Percentiles rank a stretch among this genome's conserved stretches.
Conservation (phyloP, 163 green algal species). For the Scenedesmus sp. region DNA sequence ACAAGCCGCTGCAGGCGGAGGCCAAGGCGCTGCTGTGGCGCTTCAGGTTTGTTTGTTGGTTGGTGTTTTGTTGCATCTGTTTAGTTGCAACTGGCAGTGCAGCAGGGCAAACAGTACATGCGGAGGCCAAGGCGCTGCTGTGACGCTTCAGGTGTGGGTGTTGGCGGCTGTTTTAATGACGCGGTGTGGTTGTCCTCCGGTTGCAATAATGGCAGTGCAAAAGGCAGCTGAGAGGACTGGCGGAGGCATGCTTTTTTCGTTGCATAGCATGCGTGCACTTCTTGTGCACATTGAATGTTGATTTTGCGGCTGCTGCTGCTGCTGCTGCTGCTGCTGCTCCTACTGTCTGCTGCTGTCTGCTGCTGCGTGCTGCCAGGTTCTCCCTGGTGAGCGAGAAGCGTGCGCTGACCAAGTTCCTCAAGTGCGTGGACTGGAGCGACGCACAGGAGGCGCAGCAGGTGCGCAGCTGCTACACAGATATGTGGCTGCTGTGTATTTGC, state of each 20-base stretch:
- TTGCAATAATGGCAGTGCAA: background rate
- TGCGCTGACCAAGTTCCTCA: slow-evolving; percentile 96
- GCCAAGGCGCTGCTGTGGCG: slow-evolving; percentile 93
- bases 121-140: too few relatives aligned
- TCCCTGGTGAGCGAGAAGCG: slow-evolving; percentile 79
- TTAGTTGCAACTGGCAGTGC: too few relatives aligned
- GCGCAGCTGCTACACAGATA: background rate
- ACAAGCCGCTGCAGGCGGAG: slow-evolving; percentile 75
- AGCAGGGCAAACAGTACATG: too few relatives aligned
- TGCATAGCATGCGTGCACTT: too few relatives aligned
- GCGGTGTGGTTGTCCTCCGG: too few relatives aligned
- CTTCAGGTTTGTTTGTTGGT: too few relatives aligned
- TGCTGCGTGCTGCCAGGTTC: slow-evolving; percentile 69
- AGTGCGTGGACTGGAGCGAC: slow-evolving; percentile 91
- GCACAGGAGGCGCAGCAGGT: slow-evolving; percentile 77
- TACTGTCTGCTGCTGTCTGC: background rate
- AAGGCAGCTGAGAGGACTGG: too few relatives aligned
- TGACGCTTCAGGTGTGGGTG: too few relatives aligned
- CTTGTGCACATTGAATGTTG: too few relatives aligned
- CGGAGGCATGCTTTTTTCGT: too few relatives aligned
- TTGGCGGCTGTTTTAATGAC: too few relatives aligned
- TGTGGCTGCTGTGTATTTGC: background rate
- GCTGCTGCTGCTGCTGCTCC: background rate
- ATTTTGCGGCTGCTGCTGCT: background rate
- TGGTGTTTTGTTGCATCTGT: too few relatives aligned